Evolutionary conservation across 2,329 filamentous ascomycete species (phyloP).

Genomic region (Fusarium piperis): DNA sequence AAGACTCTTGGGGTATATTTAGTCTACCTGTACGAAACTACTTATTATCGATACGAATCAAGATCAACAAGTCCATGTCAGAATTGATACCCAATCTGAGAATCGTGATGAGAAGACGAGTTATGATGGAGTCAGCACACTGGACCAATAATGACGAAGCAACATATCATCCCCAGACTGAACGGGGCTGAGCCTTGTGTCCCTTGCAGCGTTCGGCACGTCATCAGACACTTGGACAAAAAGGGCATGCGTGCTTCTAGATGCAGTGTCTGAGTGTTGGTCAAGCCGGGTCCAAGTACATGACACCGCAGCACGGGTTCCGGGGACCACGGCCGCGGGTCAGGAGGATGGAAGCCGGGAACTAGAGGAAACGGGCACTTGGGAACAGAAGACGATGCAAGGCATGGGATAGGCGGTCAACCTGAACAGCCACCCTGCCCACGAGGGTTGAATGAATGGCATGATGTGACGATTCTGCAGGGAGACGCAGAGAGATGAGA

Average conservation of each 20-base stretch:
- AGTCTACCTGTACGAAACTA: not conserved
- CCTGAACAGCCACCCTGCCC: not conserved
- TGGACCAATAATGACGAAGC: not conserved
- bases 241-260: not conserved
- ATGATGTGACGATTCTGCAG: conserved; percentile 20
- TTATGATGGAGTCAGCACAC: not conserved
- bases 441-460: not conserved
- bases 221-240: conserved; percentile 10
- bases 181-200: not conserved
- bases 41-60: conserved; percentile 8
- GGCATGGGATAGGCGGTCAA: not conserved
- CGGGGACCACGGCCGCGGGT: not conserved
- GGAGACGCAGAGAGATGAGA: conserved; percentile 15
- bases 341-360: not conserved
- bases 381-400: conserved; percentile 16
- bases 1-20: not conserved
- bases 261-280: conserved; percentile 7
- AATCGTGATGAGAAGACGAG: not conserved
- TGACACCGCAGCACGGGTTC: not conserved
- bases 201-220: conserved; percentile 4
- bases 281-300: not conserved
- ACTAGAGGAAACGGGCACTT: conserved; percentile 8
- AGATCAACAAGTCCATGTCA: not conserved
- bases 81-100: not conserved
- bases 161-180: not conserved